Base-by-base conservation (phyloP, 805 yeast genomes). In the Starmerella potacharoeniae region DNA sequence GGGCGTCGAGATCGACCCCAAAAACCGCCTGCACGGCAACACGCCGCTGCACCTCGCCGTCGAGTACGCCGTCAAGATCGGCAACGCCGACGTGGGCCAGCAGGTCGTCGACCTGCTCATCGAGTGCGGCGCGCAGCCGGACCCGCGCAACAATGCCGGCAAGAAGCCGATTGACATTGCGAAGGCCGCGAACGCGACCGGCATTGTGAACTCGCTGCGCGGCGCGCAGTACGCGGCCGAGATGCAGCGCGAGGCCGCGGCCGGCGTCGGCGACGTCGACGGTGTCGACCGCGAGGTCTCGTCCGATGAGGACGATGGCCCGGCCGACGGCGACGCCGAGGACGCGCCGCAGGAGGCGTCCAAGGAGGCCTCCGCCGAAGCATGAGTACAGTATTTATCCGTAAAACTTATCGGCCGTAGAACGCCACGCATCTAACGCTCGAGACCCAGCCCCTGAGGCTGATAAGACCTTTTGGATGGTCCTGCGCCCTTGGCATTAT, bases 11-110 rank as follows among this genome's bases (percentile, higher is more conserved):
- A 82, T 90, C 34, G 96, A 93, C 68, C 93, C 96, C 1, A 66
- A 70, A 42, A 85, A 85, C 68, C 75, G 81, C 39, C 55, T 77
- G 33, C 84, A 83, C 52, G 90, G 89, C 40, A 90, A 86, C 60
- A 87, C 97, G 1, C 97, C 98, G 13, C 76, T 93, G 59, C 97
- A 91, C 69, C 71, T 78, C 58, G 95, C 96, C 5, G 95, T 83
- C 11, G 78, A 77, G 58, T 91, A 85, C 68, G 76, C 90, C 13
- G 44, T 41, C 4, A 45, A 52, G 11, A 73, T 74, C 47, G 82
- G 80, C 30, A 96, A 91, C 65, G 86, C 93, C 0, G 96, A 86
- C 57, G 89, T 84, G 68, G 96, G 95, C 0, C 72, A 53, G 53
- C 64, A 59, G 22, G 55, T 67, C 11, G 73, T 83, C 11, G 95